These are phyloP conservation scores for Calocera cornea DNA, from an alignment of 768 basidiomycete species.

Conservation along the genomic window DNA sequence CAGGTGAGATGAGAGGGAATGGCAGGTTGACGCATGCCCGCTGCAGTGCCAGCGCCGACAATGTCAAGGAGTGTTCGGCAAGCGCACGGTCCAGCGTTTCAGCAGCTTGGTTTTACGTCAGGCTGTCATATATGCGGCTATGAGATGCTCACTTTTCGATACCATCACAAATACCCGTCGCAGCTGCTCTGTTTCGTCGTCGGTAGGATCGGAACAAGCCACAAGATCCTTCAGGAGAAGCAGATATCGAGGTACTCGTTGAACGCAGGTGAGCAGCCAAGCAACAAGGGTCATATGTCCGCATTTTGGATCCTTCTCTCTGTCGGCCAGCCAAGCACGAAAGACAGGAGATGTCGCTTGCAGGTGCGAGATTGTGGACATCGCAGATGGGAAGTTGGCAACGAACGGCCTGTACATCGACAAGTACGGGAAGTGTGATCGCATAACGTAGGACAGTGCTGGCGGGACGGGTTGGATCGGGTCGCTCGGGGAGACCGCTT, in stretches of 20 bases:
- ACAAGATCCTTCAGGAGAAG: conserved; percentile 73
- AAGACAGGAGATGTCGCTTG: conserved; percentile 41
- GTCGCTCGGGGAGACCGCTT: conserved; percentile 25
- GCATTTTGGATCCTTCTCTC: conserved; percentile 57
- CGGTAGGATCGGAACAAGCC: conserved; percentile 45
- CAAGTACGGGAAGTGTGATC: conserved; percentile 76
- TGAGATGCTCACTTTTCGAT: conserved; percentile 50
- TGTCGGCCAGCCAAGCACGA: conserved; percentile 44
- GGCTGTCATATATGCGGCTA: neutral
- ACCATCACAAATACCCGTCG: conserved; percentile 49
- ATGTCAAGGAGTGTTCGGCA: conserved; percentile 61
- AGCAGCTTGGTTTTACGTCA: conserved; percentile 41
- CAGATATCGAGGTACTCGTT: conserved; percentile 77
- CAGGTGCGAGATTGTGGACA: conserved; percentile 45
- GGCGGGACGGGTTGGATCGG: neutral
- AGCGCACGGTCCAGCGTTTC: conserved; percentile 65
- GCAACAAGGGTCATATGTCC: conserved; percentile 64
- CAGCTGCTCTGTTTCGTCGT: conserved; percentile 53
- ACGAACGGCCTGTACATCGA: conserved; percentile 79
- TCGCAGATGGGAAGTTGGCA: conserved; percentile 56
- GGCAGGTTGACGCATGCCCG: conserved; percentile 62
- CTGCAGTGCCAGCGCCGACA: conserved; percentile 65
- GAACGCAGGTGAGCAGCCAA: conserved; percentile 77
- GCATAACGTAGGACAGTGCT: conserved; percentile 32
- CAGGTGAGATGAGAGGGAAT: conserved; percentile 64